Conservation (phyloP, 2,329 filamentous ascomycete species). For the Cyphellophora europaea region DNA sequence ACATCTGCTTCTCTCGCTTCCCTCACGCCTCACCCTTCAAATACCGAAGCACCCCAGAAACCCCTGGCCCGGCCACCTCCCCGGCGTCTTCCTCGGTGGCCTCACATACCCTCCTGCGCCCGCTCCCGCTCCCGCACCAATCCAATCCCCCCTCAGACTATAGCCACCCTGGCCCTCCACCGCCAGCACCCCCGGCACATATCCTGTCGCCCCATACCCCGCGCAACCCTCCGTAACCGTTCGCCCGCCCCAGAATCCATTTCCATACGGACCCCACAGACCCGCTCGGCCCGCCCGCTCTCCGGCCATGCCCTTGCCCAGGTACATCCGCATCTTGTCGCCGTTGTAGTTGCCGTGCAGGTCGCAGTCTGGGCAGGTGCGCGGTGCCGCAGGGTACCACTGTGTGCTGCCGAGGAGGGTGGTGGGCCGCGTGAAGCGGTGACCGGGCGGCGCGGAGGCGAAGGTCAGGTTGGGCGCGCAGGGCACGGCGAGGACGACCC, state of each 20-base stretch:
- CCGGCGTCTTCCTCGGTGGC: not conserved
- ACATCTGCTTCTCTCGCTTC: too few species aligned
- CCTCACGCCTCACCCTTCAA: too few species aligned
- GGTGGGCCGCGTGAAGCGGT: conserved; percentile 18
- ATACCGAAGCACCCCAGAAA: not conserved
- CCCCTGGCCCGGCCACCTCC: not conserved
- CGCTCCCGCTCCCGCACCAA: not conserved
- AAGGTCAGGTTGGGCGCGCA: conserved; percentile 28
- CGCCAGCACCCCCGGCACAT: not conserved
- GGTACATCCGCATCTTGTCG: conserved; percentile 21
- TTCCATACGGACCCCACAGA: conserved; percentile 1
- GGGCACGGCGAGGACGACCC: conserved; percentile 36
- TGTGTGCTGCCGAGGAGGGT: conserved; percentile 10
- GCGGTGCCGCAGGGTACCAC: conserved; percentile 9
- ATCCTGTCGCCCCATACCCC: not conserved
- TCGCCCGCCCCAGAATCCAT: not conserved
- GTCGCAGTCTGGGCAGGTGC: conserved; percentile 24
- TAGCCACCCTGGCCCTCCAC: not conserved
- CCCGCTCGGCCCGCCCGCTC: not conserved
- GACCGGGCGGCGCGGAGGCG: conserved; percentile 5
- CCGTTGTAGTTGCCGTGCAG: conserved; percentile 23
- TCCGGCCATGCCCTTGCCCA: conserved; percentile 4
- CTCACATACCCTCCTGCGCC: not conserved
- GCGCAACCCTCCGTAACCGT: not conserved
- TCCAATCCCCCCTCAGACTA: conserved; percentile 1